A percentile compares a stretch with the other conserved stretches of the same genome.
Evolutionary conservation across 176 grass and related monocot genomes (phyloP).

Genomic region (maize (Zea mays)): Zm-B73-REFERENCE-NAM-5.0 NC_050099.1:14916501-14917000

Average conservation of each 20-base stretch:
- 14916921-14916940: neutral
- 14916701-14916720: neutral
- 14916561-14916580: neutral
- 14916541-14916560: constrained; percentile 22
- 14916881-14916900: neutral
- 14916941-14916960: too few relatives aligned
- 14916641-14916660: constrained; percentile 13
- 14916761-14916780: neutral
- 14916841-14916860: neutral
- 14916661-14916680: neutral
- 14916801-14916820: too few relatives aligned
- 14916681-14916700: neutral
- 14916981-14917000: too few relatives aligned
- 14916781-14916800: neutral
- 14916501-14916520: constrained; percentile 24
- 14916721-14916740: neutral
- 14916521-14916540: constrained; percentile 3
- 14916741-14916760: neutral
- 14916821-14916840: neutral
- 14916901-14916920: neutral
- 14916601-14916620: neutral
- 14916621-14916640: constrained; percentile 31
- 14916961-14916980: too few relatives aligned
- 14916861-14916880: neutral
- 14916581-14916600: neutral